phyloP scores from a whole-genome alignment of 2,329 filamentous ascomycete species.

The Pseudocercospora ulei region DNA sequence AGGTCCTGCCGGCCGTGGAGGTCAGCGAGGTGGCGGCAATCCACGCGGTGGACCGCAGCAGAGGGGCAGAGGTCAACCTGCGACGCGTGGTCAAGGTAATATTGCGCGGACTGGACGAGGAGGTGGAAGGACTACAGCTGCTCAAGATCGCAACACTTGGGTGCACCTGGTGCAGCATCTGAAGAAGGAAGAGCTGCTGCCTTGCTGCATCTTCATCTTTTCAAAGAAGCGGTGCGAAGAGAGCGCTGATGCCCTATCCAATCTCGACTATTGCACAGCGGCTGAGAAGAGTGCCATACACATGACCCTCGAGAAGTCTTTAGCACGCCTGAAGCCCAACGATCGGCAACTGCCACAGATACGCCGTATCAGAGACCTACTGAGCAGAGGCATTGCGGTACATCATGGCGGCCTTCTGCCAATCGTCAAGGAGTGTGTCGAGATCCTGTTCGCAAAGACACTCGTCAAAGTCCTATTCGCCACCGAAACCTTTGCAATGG shows the following conservation, averaged over 20 bases:
- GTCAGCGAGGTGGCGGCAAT: constrained; percentile 38
- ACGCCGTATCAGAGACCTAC: constrained; percentile 69
- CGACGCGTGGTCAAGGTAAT: constrained; percentile 59
- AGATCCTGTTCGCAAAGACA: constrained; percentile 89
- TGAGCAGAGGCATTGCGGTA: constrained; percentile 83
- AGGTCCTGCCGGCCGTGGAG: constrained; percentile 45
- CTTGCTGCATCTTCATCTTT: constrained; percentile 95
- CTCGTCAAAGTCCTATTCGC: constrained; percentile 95
- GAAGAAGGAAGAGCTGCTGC: constrained; percentile 74
- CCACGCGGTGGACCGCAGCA: constrained; percentile 44
- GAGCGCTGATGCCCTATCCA: constrained; percentile 88
- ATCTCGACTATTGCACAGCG: constrained; percentile 88
- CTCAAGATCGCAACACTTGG: constrained; percentile 94
- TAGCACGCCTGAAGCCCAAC: constrained; percentile 81
- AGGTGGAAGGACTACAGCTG: constrained; percentile 76
- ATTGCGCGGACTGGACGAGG: constrained; percentile 81
- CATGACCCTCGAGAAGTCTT: constrained; percentile 92
- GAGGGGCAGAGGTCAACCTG: constrained; percentile 47
- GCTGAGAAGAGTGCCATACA: constrained; percentile 93
- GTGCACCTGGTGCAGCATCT: constrained; percentile 89
- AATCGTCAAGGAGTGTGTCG: constrained; percentile 95
- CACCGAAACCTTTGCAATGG: constrained; percentile 98
- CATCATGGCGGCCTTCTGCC: constrained; percentile 90
- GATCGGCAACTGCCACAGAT: constrained; percentile 89
- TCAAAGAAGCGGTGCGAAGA: constrained; percentile 97